Conservation (phyloP, 2,329 filamentous ascomycete genomes). For the Cercospora berteroae region DNA sequence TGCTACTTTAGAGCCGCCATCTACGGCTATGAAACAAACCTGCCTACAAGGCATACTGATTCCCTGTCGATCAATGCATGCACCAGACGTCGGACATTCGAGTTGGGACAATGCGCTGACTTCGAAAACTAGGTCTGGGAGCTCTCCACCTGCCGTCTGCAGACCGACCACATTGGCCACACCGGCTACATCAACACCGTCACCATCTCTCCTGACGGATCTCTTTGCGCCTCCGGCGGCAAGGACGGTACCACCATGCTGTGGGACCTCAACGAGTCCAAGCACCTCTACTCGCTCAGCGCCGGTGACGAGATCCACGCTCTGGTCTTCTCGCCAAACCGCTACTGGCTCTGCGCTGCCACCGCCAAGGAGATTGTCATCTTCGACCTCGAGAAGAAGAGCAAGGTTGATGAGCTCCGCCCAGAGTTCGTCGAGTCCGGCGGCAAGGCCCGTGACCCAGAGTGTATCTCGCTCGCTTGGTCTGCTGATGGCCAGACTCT, state of each 20-base stretch:
- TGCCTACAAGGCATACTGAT: conserved; percentile 82
- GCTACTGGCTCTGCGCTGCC: conserved; percentile 99
- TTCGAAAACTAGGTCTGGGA: conserved; percentile 78
- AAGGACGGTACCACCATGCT: conserved; percentile 99
- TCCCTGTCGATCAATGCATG: conserved; percentile 4
- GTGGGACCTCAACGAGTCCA: conserved; percentile 99
- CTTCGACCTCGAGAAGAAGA: conserved; percentile 99
- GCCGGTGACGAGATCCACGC: conserved; percentile 99
- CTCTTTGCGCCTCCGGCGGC: conserved; percentile 96
- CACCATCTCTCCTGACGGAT: conserved; percentile 99
- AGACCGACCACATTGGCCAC: conserved; percentile 99
- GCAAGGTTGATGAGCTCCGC: conserved; percentile 99
- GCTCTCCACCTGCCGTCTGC: conserved; percentile 97
- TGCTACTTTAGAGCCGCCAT: conserved; percentile 99
- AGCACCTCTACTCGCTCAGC: conserved; percentile 99
- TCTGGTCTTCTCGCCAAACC: conserved; percentile 99
- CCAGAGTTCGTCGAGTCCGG: conserved; percentile 92
- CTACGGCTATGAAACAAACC: conserved; percentile 82
- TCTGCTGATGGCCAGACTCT: conserved; percentile 97
- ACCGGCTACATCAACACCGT: conserved; percentile 99
- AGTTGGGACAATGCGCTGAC: conserved; percentile 7
- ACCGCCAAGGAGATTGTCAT: conserved; percentile 98
- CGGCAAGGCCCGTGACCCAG: conserved; percentile 98
- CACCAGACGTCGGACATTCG: neutral
- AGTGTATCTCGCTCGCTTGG: conserved; percentile 98